Evolutionary conservation across 768 basidiomycete species (phyloP), one percentile per base, ranked within the genome.

Genomic region (Fomitopsis pulvina): DNA sequence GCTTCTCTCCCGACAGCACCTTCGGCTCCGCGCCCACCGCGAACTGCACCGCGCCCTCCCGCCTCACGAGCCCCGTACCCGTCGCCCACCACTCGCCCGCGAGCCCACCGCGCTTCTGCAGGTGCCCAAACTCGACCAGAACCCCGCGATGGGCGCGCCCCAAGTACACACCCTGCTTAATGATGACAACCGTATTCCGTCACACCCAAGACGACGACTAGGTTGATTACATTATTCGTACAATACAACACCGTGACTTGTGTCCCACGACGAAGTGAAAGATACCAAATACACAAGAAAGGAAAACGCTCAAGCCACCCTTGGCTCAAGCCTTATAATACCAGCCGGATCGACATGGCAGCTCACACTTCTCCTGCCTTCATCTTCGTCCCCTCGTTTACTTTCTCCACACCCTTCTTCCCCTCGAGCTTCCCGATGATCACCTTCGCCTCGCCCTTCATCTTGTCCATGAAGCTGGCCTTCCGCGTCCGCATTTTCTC

Each of bases 21-120:
- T 88, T 85, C 30, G 86, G 86, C 63, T 85, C 84, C 5, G 76
- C 81, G 1, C 86, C 86, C 68, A 87, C 66, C 0, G 85, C 86
- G 42, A 88, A 76, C 43, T 62, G 55, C 38, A 68, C 63, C 32
- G 60, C 67, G 34, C 65, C 62, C 2, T 76, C 77, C 57, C 81
- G 75, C 38, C 79, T 73, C 42, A 87, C 67, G 6, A 87, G 52
- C 0, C 86, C 86, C 0, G 80, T 81, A 0, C 85, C 77, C 0
- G 85, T 87, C 2, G 78, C 77, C 22, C 60, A 66, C 74, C 75
- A 75, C 0, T 71, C 78, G 1, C 67, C 59, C 51, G 71, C 63
- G 21, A 72, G 0, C 60, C 70, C 45, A 56, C 66, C 41, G 62
- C 65, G 38, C 30, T 74, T 68, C 52, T 71, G 66, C n/a, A 87